Evolutionary conservation across 2,329 filamentous ascomycete species (phyloP).

Genomic region (Fusarium sp.): DNA sequence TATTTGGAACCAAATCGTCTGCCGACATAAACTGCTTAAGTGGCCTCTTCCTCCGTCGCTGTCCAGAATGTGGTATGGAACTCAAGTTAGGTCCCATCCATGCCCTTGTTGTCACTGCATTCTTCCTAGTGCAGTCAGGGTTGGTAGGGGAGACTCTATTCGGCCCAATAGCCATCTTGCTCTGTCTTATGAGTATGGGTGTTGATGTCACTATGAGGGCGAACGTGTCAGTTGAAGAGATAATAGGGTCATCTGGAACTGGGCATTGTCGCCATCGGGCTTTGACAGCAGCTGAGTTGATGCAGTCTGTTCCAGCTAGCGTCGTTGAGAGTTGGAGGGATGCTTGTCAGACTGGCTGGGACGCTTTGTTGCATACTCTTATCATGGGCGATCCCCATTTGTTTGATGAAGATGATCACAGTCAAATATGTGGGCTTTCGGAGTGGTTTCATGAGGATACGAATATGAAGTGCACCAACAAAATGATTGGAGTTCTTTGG

Average conservation of each 20-base stretch:
- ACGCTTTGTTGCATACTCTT: not conserved
- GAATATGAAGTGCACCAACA: too few species aligned
- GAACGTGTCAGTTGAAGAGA: constrained; percentile 11
- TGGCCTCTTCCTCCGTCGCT: constrained; percentile 16
- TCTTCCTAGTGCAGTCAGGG: constrained; percentile 9
- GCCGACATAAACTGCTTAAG: not conserved
- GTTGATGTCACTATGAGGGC: not conserved
- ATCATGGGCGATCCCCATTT: too few species aligned
- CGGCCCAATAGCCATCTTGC: constrained; percentile 11
- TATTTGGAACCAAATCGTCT: not conserved
- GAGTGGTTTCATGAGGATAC: too few species aligned
- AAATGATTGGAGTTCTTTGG: too few species aligned
- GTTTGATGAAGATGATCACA: too few species aligned
- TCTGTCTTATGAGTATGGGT: constrained; percentile 1
- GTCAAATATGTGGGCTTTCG: fast-evolving
- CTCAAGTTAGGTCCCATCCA: constrained; percentile 18
- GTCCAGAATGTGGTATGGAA: constrained; percentile 13
- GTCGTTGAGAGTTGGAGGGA: not conserved
- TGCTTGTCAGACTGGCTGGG: not conserved
- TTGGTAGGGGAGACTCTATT: constrained; percentile 28
- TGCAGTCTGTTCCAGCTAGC: not conserved
- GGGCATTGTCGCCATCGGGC: not conserved
- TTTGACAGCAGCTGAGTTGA: not conserved
- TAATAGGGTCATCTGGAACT: not conserved
- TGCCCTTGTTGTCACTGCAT: constrained; percentile 4